phyloP scores from a whole-genome alignment of 306 rosid genomes.

The Sicyos edulis region DNA sequence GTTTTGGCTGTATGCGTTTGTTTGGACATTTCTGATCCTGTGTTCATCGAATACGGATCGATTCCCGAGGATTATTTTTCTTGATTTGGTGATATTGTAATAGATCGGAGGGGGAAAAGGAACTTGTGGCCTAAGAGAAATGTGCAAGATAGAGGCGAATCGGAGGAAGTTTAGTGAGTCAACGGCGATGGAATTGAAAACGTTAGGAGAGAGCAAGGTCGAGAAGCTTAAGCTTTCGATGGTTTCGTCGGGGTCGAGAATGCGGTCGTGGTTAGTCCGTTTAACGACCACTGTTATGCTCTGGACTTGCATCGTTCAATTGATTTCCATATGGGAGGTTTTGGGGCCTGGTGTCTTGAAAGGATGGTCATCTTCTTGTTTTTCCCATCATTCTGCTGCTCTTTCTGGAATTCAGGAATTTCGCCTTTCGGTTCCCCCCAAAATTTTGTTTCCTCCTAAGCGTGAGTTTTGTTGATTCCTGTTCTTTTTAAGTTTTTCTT shows the following conservation, averaged over 20 bases:
- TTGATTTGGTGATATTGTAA: background rate
- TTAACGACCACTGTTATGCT: constrained; percentile 30
- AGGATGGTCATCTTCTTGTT: constrained; percentile 22
- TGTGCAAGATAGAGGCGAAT: constrained; percentile 21
- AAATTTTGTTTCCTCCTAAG: constrained; percentile 20
- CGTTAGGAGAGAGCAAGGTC: constrained; percentile 21
- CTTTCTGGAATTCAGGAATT: constrained; percentile 33
- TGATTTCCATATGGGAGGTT: constrained; percentile 28
- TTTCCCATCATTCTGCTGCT: constrained; percentile 21
- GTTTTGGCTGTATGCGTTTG: background rate
- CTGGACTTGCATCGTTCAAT: constrained; percentile 43
- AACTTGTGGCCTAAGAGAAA: background rate
- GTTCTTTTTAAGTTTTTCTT: background rate
- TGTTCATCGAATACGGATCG: constrained; percentile 4
- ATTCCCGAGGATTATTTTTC: background rate
- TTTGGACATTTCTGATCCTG: background rate
- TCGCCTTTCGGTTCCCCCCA: constrained; percentile 11
- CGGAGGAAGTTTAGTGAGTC: constrained; percentile 14
- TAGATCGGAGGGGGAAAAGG: background rate
- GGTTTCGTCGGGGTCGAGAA: constrained; percentile 30
- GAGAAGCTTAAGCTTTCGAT: constrained; percentile 35
- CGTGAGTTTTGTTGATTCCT: constrained; percentile 4
- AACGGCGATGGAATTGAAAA: constrained; percentile 17
- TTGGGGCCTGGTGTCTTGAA: constrained; percentile 27
- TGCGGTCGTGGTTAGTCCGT: constrained; percentile 44